phyloP scores from a whole-genome alignment of 345 rosid species.

The Noccaea caerulescens region DNA sequence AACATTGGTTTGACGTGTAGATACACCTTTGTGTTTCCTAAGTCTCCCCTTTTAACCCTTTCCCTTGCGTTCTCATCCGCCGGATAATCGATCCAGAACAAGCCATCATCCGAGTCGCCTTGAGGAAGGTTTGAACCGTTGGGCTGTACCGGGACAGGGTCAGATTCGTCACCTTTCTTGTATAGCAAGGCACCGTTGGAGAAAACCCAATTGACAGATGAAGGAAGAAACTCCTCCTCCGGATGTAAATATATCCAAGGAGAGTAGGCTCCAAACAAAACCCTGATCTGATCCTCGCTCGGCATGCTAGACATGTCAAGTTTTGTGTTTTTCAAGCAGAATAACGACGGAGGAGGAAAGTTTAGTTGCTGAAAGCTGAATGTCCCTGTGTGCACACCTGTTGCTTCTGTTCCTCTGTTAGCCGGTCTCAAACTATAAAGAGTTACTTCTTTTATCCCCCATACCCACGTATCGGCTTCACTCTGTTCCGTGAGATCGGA shows the following conservation, averaged over 20 bases:
- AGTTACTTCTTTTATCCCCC: constrained; percentile 56
- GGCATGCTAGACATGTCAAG: constrained; percentile 59
- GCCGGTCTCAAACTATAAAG: constrained; percentile 53
- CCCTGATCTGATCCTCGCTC: constrained; percentile 48
- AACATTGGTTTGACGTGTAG: constrained; percentile 75
- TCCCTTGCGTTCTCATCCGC: constrained; percentile 49
- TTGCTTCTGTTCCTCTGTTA: constrained; percentile 51
- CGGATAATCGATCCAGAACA: constrained; percentile 80
- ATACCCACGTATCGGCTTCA: constrained; percentile 55
- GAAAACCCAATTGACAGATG: constrained; percentile 74
- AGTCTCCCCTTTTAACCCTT: constrained; percentile 66
- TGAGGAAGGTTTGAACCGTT: constrained; percentile 82
- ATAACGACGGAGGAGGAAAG: constrained; percentile 29
- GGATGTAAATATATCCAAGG: constrained; percentile 79
- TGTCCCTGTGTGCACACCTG: constrained; percentile 66
- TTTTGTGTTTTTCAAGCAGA: constrained; percentile 60
- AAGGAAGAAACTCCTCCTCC: constrained; percentile 63
- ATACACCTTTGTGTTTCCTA: constrained; percentile 54
- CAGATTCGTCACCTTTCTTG: constrained; percentile 64
- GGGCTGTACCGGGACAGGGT: constrained; percentile 54
- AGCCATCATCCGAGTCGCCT: constrained; percentile 73
- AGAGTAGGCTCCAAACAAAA: constrained; percentile 57
- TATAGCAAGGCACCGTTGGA: constrained; percentile 64
- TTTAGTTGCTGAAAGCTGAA: constrained; percentile 51
- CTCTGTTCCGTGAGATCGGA: constrained; percentile 63